phyloP scores from a whole-genome alignment of 208 protist species.

The Crithidia acanthocephali region DNA sequence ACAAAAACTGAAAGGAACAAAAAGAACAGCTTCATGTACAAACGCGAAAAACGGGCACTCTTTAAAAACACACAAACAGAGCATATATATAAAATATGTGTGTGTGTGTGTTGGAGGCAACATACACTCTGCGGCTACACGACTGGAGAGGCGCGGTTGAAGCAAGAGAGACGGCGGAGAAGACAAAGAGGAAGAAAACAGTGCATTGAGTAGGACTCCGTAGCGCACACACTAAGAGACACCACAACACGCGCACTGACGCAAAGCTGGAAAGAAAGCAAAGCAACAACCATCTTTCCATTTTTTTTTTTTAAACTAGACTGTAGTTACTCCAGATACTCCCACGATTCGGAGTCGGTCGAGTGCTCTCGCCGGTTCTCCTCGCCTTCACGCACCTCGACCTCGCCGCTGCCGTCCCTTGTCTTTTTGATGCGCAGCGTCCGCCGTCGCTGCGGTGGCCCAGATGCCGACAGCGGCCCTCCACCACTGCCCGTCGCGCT shows the following conservation, averaged over 20 bases:
- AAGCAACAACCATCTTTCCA: too few species aligned
- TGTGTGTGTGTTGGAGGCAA: too few species aligned
- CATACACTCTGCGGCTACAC: too few species aligned
- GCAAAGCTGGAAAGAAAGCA: too few species aligned
- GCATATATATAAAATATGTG: too few species aligned
- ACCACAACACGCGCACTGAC: not conserved
- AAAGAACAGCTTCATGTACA: too few species aligned
- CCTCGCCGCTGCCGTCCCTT: not conserved
- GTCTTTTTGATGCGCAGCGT: slow-evolving; percentile 6
- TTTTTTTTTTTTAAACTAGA: too few species aligned
- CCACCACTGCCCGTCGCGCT: not conserved
- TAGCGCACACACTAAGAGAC: not conserved
- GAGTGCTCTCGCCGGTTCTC: not conserved
- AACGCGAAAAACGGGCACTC: too few species aligned
- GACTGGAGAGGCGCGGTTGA: too few species aligned
- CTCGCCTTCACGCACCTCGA: not conserved
- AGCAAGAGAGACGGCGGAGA: too few species aligned
- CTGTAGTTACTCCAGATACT: slow-evolving; percentile 27
- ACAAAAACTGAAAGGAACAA: too few species aligned
- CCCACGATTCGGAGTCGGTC: slow-evolving; percentile 36
- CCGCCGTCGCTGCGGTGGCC: not conserved
- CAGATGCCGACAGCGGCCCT: not conserved
- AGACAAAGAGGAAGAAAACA: not conserved
- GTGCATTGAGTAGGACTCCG: not conserved
- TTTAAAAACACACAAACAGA: too few species aligned